A percentile compares a stretch with the other conserved stretches of the same genome.
Evolutionary conservation across 2,329 filamentous ascomycete species (phyloP).

Genomic region (Apiospora koreana): DNA sequence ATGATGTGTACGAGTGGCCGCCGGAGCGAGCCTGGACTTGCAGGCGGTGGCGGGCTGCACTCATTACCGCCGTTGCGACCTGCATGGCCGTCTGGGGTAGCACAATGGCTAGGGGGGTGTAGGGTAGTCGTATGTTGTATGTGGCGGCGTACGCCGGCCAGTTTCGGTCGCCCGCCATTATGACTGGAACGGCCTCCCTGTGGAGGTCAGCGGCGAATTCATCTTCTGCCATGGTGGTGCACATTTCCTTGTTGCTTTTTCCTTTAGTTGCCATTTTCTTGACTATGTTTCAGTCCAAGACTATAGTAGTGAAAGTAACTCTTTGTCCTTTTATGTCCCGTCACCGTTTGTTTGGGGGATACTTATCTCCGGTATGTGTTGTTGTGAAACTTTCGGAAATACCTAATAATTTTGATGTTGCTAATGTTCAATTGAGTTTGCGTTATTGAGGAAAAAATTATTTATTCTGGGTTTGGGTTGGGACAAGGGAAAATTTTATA

Average conservation of each 20-base stretch:
- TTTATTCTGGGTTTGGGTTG: no score
- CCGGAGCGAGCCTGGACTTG: slow-evolving; percentile 51
- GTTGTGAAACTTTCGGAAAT: not conserved
- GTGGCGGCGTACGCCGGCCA: slow-evolving; percentile 4
- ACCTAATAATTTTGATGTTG: not conserved
- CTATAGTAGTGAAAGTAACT: not conserved
- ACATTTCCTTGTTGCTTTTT: not conserved
- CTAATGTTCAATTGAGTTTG: no score
- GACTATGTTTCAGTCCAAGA: not conserved
- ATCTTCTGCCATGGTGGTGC: not conserved
- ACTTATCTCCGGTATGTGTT: not conserved
- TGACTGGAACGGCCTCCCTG: not conserved
- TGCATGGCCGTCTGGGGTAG: slow-evolving; percentile 30
- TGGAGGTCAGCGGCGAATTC: not conserved
- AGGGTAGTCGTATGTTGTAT: slow-evolving; percentile 27
- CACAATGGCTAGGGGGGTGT: slow-evolving; percentile 23
- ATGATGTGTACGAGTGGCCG: slow-evolving; percentile 51
- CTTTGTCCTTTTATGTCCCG: not conserved
- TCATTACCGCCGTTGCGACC: slow-evolving; percentile 41
- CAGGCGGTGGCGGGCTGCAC: slow-evolving; percentile 35
- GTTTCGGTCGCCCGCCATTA: not conserved
- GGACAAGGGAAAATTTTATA: no score
- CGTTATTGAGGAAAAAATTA: no score
- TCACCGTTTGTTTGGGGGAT: not conserved
- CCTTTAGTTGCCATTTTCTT: not conserved